A percentile compares a stretch with the other conserved stretches of the same genome.
Conservation (phyloP, 1,139 yeast genomes). For the Entelexis sorbosivorans region DNA sequence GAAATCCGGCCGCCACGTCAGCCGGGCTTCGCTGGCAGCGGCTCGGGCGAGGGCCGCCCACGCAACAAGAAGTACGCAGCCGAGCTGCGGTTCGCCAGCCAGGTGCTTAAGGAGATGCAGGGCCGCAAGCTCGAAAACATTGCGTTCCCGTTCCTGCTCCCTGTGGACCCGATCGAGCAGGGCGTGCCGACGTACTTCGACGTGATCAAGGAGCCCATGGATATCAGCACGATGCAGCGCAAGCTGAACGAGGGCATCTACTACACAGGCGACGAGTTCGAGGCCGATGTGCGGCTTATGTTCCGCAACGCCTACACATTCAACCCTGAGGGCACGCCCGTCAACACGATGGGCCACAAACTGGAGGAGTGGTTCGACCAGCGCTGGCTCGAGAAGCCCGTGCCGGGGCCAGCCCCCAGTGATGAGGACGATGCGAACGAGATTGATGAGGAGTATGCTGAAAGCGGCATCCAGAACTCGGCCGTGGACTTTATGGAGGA, state of each 20-base stretch:
- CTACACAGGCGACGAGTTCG: conserved; percentile 81
- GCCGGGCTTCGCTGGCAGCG: conserved; percentile 48
- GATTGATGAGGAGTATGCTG: conserved; percentile 56
- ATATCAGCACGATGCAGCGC: conserved; percentile 69
- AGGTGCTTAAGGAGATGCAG: conserved; percentile 66
- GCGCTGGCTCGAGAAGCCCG: conserved; percentile 85
- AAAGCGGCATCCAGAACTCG: conserved; percentile 64
- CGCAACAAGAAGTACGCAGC: conserved; percentile 76
- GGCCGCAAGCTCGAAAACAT: conserved; percentile 75
- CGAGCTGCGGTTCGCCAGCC: conserved; percentile 77
- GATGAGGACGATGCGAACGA: conserved; percentile 34
- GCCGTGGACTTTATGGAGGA: conserved; percentile 83
- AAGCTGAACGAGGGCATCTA: conserved; percentile 79
- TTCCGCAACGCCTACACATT: conserved; percentile 82
- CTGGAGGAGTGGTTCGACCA: conserved; percentile 76
- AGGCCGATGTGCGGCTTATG: conserved; percentile 66
- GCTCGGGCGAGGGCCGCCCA: conserved; percentile 49
- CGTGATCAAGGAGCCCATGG: conserved; percentile 88
- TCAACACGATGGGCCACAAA: conserved; percentile 88
- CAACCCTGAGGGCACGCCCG: conserved; percentile 94
- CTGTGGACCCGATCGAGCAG: conserved; percentile 91
- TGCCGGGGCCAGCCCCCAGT: conserved; percentile 52
- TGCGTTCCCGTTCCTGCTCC: conserved; percentile 82
- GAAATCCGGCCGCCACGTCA: conserved; percentile 94
- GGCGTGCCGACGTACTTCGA: conserved; percentile 85